phyloP scores from a whole-genome alignment of 495 filamentous ascomycete species.

The Neurospora sp. region DNA sequence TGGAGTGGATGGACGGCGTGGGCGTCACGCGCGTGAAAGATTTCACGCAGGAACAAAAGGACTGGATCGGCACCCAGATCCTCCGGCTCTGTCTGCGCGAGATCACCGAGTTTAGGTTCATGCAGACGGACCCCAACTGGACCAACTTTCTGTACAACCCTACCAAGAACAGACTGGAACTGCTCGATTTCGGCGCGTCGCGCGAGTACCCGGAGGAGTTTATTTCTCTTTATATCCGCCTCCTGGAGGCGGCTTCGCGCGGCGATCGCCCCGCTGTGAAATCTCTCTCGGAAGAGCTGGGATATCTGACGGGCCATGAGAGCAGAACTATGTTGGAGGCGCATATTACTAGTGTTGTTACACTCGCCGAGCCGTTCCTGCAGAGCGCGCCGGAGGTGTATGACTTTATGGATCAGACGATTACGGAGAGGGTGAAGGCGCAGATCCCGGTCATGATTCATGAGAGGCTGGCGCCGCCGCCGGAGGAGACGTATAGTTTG shows the following conservation, averaged over 20 bases:
- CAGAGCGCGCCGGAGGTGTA: constrained; percentile 68
- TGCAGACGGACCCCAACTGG: constrained; percentile 99
- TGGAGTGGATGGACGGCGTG: constrained; percentile 78
- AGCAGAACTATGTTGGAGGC: constrained; percentile 74
- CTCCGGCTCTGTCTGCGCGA: constrained; percentile 88
- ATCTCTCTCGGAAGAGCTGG: constrained; percentile 65
- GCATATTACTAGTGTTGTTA: constrained; percentile 70
- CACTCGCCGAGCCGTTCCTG: constrained; percentile 85
- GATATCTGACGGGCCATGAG: constrained; percentile 88
- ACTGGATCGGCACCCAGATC: constrained; percentile 91
- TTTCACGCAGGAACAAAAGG: constrained; percentile 69
- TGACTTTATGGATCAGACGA: constrained; percentile 88
- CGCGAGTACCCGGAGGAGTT: constrained; percentile 73
- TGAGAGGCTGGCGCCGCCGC: constrained; percentile 80
- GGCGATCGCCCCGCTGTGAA: constrained; percentile 52
- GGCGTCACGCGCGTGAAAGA: constrained; percentile 72
- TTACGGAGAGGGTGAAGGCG: constrained; percentile 78
- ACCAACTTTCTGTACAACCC: constrained; percentile 97
- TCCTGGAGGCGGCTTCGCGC: constrained; percentile 67
- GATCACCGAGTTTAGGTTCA: constrained; percentile 86
- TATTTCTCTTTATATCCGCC: constrained; percentile 62
- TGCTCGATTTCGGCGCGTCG: constrained; percentile 84
- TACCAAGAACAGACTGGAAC: constrained; percentile 57
- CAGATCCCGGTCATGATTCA: constrained; percentile 88
- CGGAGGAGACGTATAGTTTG: constrained; percentile 94